Evolutionary conservation across 108 stramenopile species (phyloP).

Genomic region (Fistulifera solaris): DNA sequence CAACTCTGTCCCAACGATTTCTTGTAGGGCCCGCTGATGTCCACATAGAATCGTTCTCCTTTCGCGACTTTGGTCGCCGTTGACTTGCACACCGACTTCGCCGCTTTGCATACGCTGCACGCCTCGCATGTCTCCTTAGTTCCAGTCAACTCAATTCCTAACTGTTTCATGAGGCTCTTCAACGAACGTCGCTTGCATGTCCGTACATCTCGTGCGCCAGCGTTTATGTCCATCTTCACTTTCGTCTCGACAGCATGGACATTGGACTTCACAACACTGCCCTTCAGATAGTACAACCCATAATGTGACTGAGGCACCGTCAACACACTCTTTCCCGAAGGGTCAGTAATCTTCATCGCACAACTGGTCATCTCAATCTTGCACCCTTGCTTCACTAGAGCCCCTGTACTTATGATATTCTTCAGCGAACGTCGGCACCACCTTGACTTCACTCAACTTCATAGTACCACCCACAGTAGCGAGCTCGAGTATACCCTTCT

Average conservation of each 20-base stretch:
- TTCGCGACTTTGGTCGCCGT: not conserved
- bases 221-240: not conserved
- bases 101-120: constrained; percentile 5
- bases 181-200: not conserved
- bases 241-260: not conserved
- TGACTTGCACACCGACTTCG: constrained; percentile 1
- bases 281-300: too few species aligned
- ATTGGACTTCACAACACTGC: too few species aligned
- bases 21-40: not conserved
- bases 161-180: not conserved
- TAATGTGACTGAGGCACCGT: too few species aligned
- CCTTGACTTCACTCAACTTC: not conserved
- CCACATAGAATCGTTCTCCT: constrained; percentile 7
- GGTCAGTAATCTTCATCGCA: too few species aligned
- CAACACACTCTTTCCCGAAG: too few species aligned
- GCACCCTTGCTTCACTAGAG: not conserved
- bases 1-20: not conserved
- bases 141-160: constrained; percentile 1
- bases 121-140: not conserved
- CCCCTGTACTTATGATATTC: not conserved
- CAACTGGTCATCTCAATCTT: too few species aligned
- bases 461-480: not conserved
- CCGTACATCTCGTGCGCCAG: not conserved
- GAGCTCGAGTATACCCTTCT: not conserved
- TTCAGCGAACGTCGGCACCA: not conserved